A percentile compares a stretch with the other conserved stretches of the same genome.
These are phyloP conservation scores for Rhizoctonia solani DNA, from an alignment of 1,284 basidiomycete genomes.

Conservation along the genomic window DNA sequence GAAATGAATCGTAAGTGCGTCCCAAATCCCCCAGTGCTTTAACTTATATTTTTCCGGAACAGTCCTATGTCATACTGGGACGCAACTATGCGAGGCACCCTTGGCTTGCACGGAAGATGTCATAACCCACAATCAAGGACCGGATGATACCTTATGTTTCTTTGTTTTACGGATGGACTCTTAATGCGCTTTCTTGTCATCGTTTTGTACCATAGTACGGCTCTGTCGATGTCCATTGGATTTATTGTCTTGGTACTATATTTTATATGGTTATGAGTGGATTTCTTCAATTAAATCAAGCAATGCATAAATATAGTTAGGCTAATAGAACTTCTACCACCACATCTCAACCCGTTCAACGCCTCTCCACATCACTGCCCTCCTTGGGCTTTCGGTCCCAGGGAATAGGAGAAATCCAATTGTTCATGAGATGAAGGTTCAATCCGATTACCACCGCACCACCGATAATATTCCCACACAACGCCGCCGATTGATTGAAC, in stretches of 20 bases:
- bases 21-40: too few relatives aligned
- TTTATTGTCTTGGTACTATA: too few relatives aligned
- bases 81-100: not conserved
- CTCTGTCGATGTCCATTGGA: too few relatives aligned
- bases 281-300: too few relatives aligned
- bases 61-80: not conserved
- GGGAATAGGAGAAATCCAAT: slow-evolving; percentile 37
- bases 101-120: not conserved
- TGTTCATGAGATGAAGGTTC: slow-evolving; percentile 40
- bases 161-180: not conserved
- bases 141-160: not conserved
- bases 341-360: not conserved
- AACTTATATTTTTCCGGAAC: too few relatives aligned
- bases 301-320: too few relatives aligned
- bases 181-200: not conserved
- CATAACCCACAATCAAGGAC: not conserved
- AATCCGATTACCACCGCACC: slow-evolving; percentile 39
- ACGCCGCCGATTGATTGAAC: slow-evolving; percentile 40
- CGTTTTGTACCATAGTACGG: too few relatives aligned
- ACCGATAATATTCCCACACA: slow-evolving; percentile 39
- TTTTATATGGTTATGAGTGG: too few relatives aligned
- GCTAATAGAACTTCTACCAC: not conserved
- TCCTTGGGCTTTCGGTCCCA: not conserved
- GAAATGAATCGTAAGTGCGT: too few relatives aligned
- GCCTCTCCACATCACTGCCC: not conserved